These are phyloP conservation scores for Phytophthora capsici DNA, from an alignment of 352 stramenopile species.

Conservation along the genomic window DNA sequence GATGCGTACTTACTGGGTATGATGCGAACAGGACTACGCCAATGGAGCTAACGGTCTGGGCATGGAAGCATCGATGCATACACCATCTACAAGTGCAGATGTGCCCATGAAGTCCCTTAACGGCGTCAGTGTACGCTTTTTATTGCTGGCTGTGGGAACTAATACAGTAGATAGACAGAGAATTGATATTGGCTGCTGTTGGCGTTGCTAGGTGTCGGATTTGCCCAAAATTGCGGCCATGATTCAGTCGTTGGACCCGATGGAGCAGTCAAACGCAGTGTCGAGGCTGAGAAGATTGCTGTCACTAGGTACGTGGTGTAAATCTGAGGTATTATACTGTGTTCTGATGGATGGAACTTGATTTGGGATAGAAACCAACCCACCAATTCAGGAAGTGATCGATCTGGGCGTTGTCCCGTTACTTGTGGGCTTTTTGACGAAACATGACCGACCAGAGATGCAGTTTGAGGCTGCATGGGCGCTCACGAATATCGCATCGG, in stretches of 20 bases:
- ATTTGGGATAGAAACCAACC: conserved; percentile 92
- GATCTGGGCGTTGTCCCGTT: conserved; percentile 96
- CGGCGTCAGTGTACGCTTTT: conserved; percentile 46
- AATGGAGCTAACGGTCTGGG: conserved; percentile 4
- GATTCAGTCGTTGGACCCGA: conserved; percentile 94
- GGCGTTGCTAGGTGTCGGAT: conserved; percentile 82
- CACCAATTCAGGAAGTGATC: conserved; percentile 99
- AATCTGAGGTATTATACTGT: too few species aligned
- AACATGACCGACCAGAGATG: conserved; percentile 92
- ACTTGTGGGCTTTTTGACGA: conserved; percentile 97
- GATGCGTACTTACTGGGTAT: not conserved
- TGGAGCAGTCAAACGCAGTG: conserved; percentile 94
- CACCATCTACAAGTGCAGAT: conserved; percentile 10
- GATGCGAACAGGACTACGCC: conserved; percentile 11
- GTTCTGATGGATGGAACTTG: not conserved
- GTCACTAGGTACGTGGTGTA: conserved; percentile 85
- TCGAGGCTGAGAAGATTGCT: conserved; percentile 98
- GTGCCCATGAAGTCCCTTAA: conserved; percentile 35
- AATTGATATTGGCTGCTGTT: not conserved
- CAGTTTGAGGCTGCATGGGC: conserved; percentile 99
- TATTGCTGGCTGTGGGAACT: not conserved
- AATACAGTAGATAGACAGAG: not conserved
- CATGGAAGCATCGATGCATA: conserved; percentile 11
- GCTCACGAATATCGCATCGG: conserved; percentile 99
- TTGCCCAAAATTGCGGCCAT: conserved; percentile 95